Conservation (phyloP, 345 rosid species). For the Isatis tinctoria region DNA sequence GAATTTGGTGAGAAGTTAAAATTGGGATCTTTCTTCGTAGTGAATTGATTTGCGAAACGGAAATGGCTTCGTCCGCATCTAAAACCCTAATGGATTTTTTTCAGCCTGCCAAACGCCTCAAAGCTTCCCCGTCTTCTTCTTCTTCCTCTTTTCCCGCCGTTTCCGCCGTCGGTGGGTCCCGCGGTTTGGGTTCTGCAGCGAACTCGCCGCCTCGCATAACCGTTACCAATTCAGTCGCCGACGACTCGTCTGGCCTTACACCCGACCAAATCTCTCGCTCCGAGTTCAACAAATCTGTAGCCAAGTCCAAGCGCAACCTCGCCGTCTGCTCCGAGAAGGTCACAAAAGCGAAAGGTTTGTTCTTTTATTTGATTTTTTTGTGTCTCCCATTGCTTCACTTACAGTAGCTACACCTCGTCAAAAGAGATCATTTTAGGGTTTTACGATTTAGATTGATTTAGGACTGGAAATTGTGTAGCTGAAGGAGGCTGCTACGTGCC, state of each 20-base stretch:
- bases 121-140: constrained; percentile 37
- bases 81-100: constrained; percentile 64
- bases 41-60: not conserved
- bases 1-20: no score
- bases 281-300: constrained; percentile 56
- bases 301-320: constrained; percentile 67
- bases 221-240: constrained; percentile 12
- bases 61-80: constrained; percentile 52
- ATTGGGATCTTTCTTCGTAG: not conserved
- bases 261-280: constrained; percentile 49
- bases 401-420: not conserved
- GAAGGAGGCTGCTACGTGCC: constrained; percentile 49
- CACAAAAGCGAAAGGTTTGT: constrained; percentile 48
- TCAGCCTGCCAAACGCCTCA: constrained; percentile 72
- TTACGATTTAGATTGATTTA: not conserved
- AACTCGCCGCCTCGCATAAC: constrained; percentile 25
- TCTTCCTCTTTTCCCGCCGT: constrained; percentile 9
- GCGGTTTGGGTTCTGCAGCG: constrained; percentile 4
- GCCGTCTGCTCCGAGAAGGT: constrained; percentile 56
- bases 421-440: not conserved
- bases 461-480: constrained; percentile 5
- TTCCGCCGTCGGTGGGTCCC: constrained; percentile 11
- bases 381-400: not conserved
- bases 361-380: not conserved
- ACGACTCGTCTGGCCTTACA: constrained; percentile 42